These are phyloP conservation scores for Acacia pycnantha DNA, from an alignment of 331 rosid genomes.

Conservation along the genomic window DNA sequence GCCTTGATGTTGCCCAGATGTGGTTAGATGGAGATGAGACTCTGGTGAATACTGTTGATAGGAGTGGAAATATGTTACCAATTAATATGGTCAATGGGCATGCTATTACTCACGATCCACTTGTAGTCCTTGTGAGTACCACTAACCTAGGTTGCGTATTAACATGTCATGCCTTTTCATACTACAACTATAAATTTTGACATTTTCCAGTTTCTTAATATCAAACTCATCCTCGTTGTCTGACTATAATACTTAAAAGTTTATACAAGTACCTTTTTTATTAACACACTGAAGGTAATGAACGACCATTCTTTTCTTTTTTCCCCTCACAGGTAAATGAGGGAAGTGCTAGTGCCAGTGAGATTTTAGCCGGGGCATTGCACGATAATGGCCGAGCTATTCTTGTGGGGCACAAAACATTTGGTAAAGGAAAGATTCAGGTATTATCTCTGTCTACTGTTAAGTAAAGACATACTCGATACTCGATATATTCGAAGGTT, in stretches of 20 bases:
- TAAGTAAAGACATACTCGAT: conserved; percentile 5
- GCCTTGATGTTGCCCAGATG: conserved; percentile 95
- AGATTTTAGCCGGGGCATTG: conserved; percentile 94
- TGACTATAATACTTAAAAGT: not conserved
- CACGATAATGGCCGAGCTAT: conserved; percentile 91
- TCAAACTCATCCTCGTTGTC: not conserved
- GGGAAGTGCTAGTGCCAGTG: conserved; percentile 98
- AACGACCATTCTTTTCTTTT: not conserved
- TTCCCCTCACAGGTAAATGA: conserved; percentile 68
- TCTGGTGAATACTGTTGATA: conserved; percentile 82
- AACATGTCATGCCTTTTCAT: not conserved
- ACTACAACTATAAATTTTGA: not conserved
- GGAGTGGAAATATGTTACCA: conserved; percentile 79
- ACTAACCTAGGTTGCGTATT: conserved; percentile 2
- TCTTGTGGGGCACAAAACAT: conserved; percentile 91
- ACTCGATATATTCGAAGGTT: not conserved
- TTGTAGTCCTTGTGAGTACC: conserved; percentile 80
- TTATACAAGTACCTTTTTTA: not conserved
- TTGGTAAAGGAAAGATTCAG: conserved; percentile 99
- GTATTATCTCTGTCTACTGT: conserved; percentile 37
- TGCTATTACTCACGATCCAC: conserved; percentile 93
- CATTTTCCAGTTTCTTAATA: not conserved
- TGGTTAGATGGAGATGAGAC: conserved; percentile 98
- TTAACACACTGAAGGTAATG: not conserved
- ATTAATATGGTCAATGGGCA: conserved; percentile 85